Evolutionary conservation across 495 filamentous ascomycete species (phyloP).

Genomic region (Penicillium bovifimosum): DNA sequence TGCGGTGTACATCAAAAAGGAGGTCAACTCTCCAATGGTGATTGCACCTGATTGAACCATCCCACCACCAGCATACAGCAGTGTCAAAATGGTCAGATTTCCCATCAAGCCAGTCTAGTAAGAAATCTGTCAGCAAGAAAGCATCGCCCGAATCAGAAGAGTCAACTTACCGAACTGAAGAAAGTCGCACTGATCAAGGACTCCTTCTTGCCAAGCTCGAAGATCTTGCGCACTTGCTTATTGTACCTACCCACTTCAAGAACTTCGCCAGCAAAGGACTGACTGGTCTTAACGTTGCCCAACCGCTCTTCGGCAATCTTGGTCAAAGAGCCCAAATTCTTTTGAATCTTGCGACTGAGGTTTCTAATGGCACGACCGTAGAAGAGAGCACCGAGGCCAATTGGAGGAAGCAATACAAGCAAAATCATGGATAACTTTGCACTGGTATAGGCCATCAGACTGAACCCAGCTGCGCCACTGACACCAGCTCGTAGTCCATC

Average conservation of each 20-base stretch:
- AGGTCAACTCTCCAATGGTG: constrained; percentile 87
- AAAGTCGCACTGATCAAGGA: constrained; percentile 86
- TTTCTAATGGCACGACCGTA: constrained; percentile 85
- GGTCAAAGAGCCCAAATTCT: constrained; percentile 81
- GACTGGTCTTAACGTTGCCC: constrained; percentile 91
- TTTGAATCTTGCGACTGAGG: constrained; percentile 84
- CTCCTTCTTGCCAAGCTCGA: constrained; percentile 77
- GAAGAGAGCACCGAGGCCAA: constrained; percentile 85
- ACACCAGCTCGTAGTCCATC: constrained; percentile 86
- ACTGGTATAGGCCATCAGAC: constrained; percentile 88
- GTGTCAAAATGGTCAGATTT: constrained; percentile 90
- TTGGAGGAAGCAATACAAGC: constrained; percentile 79
- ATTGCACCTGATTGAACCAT: constrained; percentile 84
- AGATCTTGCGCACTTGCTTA: constrained; percentile 84
- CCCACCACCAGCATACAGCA: constrained; percentile 84
- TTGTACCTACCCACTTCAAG: constrained; percentile 89
- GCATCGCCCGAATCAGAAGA: neutral
- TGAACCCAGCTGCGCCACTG: constrained; percentile 81
- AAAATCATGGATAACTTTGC: constrained; percentile 85
- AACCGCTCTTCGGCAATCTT: constrained; percentile 96
- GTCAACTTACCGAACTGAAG: constrained; percentile 61
- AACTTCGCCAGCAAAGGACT: constrained; percentile 90
- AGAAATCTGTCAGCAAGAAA: constrained; percentile 12
- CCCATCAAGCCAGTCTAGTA: constrained; percentile 74
- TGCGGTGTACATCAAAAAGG: constrained; percentile 95